Evolutionary conservation across 345 rosid species (phyloP), one percentile per base, ranked within the genome.

Genomic region (Boechera retrofracta): DNA sequence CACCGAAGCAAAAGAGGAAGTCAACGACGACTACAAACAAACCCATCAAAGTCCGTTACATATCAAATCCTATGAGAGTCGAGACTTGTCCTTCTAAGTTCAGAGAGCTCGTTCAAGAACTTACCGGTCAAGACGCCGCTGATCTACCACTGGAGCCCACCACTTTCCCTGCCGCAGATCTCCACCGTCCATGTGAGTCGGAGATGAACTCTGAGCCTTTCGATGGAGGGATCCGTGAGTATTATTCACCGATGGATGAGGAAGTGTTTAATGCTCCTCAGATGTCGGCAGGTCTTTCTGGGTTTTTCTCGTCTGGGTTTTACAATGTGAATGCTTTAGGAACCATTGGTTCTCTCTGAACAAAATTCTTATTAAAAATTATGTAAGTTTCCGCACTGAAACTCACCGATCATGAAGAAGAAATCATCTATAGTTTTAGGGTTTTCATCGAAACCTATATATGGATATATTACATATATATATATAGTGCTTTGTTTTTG

Each of bases 41-140:
- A 49, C 63, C 76, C 6, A 53, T 93, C 79, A 92, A 90, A 81
- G 90, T 92, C 47, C 90, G 91, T 44, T 89, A 92, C 82, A 92
- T 92, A 51, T 92, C 94, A 0, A 90, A 81, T 59, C 96, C 98
- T 5, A 84, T 92, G 93, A 90, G 86, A 84, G 84, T 92, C 4
- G 75, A 83, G 67, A 87, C 91, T 15, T 85, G 89, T 12, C 91
- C 98, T 4, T 84, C 98, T 0, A 75, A 88, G 39, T 92, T 92
- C 38, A 84, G 98, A 77, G 93, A 89, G 68, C 81, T 88, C 11
- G 98, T 92, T 41, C 96, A 92, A 75, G 89, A 91, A 70, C 98
- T 92, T 72, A 92, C 98, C 10, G 97, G 98, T 0, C 87, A 89
- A 65, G 87, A 89, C 76, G 91, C 98, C 4, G 71, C 71, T 4